Conservation (phyloP, 306 rosid genomes). For the Malus fusca region DNA sequence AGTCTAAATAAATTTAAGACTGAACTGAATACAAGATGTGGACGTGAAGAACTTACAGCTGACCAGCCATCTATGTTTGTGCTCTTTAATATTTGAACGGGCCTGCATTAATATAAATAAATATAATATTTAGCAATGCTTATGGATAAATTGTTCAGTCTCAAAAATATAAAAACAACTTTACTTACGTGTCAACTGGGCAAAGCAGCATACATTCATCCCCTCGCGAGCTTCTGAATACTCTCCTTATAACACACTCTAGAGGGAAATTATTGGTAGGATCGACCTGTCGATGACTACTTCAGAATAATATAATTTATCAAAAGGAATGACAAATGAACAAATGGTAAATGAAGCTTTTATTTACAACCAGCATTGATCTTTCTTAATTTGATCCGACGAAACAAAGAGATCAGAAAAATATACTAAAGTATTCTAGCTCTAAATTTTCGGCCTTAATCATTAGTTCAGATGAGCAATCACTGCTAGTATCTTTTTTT, state of each 20-base stretch:
- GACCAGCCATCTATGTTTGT: conserved; percentile 75
- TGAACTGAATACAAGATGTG: conserved; percentile 12
- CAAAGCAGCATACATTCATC: conserved; percentile 79
- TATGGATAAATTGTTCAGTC: background rate
- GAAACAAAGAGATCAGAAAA: background rate
- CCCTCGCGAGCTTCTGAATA: conserved; percentile 66
- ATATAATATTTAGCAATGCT: background rate
- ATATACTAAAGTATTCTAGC: background rate
- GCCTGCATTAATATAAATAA: conserved; percentile 45
- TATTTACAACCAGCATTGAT: background rate
- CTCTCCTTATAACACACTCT: conserved; percentile 82
- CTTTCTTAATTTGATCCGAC: background rate
- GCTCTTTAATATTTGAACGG: conserved; percentile 74
- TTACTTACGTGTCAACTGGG: conserved; percentile 87
- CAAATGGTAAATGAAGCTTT: background rate
- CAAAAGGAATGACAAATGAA: background rate
- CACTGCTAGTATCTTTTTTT: background rate
- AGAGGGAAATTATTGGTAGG: conserved; percentile 61
- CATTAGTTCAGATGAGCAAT: background rate
- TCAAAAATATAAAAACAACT: background rate
- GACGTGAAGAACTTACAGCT: conserved; percentile 55
- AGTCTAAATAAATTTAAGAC: conserved; percentile 4
- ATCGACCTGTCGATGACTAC: conserved; percentile 56
- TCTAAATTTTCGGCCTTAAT: background rate
- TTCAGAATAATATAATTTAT: conserved; percentile 10